phyloP scores from a whole-genome alignment of 2,329 filamentous ascomycete genomes.

The Aspergillus ochraceoroseus region DNA sequence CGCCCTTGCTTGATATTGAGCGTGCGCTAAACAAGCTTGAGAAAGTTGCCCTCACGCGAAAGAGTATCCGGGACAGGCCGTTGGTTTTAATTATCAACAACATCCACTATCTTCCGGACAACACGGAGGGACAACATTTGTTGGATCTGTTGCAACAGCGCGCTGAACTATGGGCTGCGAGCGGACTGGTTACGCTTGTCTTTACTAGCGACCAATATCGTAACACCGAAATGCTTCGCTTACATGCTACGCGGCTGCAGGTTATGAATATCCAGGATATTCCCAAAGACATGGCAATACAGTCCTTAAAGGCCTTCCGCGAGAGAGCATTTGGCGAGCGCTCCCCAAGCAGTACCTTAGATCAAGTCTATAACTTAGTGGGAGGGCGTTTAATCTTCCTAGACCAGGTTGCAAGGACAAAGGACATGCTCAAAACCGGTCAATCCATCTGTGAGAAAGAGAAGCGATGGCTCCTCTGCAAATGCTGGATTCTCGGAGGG shows the following conservation, averaged over 20 bases:
- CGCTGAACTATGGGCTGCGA: slow-evolving; percentile 92
- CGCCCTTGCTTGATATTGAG: slow-evolving; percentile 89
- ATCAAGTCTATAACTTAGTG: slow-evolving; percentile 77
- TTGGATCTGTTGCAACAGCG: slow-evolving; percentile 92
- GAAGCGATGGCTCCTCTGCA: slow-evolving; percentile 73
- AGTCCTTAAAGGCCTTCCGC: slow-evolving; percentile 72
- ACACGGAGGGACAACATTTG: slow-evolving; percentile 84
- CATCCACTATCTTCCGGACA: slow-evolving; percentile 88
- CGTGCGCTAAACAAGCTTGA: slow-evolving; percentile 96
- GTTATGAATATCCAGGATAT: slow-evolving; percentile 82
- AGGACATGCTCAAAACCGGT: slow-evolving; percentile 74
- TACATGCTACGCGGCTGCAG: slow-evolving; percentile 89
- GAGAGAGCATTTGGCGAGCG: slow-evolving; percentile 66
- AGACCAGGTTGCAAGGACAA: slow-evolving; percentile 78
- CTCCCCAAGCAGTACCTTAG: slow-evolving; percentile 51
- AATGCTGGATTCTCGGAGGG: slow-evolving; percentile 70
- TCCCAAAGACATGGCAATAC: slow-evolving; percentile 69
- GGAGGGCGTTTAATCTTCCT: slow-evolving; percentile 85
- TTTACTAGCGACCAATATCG: slow-evolving; percentile 98
- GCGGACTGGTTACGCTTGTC: slow-evolving; percentile 80
- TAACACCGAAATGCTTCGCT: slow-evolving; percentile 92
- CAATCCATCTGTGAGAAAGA: slow-evolving; percentile 66
- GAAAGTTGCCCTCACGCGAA: slow-evolving; percentile 72
- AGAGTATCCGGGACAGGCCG: slow-evolving; percentile 59
- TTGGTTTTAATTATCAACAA: slow-evolving; percentile 90